These are phyloP conservation scores for Suillus fuscotomentosus DNA, from an alignment of 768 basidiomycete species.

Conservation along the genomic window DNA sequence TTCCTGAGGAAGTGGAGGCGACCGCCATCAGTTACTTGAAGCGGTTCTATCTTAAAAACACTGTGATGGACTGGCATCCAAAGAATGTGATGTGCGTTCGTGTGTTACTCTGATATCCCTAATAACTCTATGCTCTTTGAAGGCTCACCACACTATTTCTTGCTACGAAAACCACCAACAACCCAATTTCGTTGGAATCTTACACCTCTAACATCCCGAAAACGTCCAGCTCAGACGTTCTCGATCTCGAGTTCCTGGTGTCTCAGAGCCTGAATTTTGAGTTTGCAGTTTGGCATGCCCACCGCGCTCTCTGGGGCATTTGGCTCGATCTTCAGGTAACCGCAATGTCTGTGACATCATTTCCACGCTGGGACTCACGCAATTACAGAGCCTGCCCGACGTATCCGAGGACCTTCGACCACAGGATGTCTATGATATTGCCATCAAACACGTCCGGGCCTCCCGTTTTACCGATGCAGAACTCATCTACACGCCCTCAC, in stretches of 20 bases:
- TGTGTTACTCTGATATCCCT: not conserved
- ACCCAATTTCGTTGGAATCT: conserved; percentile 81
- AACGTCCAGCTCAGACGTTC: conserved; percentile 77
- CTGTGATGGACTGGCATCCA: conserved; percentile 99
- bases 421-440: conserved; percentile 60
- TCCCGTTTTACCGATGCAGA: conserved; percentile 91
- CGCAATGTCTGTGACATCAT: conserved; percentile 5
- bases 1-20: conserved; percentile 91
- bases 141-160: conserved; percentile 96
- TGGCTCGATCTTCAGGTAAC: conserved; percentile 85
- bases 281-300: conserved; percentile 90
- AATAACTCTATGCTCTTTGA: conserved; percentile 1
- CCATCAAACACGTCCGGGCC: conserved; percentile 65
- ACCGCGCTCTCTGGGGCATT: conserved; percentile 85
- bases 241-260: conserved; percentile 94
- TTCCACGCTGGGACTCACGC: conserved; percentile 10
- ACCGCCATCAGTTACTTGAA: conserved; percentile 93
- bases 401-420: conserved; percentile 44
- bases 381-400: conserved; percentile 55
- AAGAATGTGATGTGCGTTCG: conserved; percentile 92
- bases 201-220: conserved; percentile 85
- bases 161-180: conserved; percentile 97
- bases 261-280: conserved; percentile 94
- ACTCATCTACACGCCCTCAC: conserved; percentile 88
- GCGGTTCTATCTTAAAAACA: conserved; percentile 95